Percentiles rank a stretch among this genome's conserved stretches.
These are phyloP conservation scores for Penicillium dipodomyicola DNA, from an alignment of 495 filamentous ascomycete genomes.

Conservation along the genomic window DNA sequence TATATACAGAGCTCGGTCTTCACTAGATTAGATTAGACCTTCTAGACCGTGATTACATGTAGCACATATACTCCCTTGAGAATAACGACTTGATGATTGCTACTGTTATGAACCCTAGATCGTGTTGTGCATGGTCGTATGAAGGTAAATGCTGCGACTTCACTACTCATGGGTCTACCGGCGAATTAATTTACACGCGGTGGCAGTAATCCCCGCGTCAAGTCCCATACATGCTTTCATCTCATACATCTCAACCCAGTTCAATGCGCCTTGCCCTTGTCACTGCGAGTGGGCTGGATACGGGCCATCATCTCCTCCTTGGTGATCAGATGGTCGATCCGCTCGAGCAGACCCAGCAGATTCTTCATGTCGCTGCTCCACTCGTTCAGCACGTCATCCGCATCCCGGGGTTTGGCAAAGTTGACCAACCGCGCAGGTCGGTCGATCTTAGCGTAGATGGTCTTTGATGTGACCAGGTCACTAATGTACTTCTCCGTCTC, in stretches of 20 bases:
- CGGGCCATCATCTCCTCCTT: conserved; percentile 99
- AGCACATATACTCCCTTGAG: neutral
- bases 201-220: conserved; percentile 15
- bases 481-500: conserved; percentile 98
- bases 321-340: conserved; percentile 96
- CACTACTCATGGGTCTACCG: conserved; percentile 26
- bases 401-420: conserved; percentile 89
- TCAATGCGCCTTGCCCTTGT: conserved; percentile 50
- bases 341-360: conserved; percentile 83
- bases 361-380: conserved; percentile 99
- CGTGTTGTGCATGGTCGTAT: neutral
- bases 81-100: neutral
- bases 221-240: conserved; percentile 13
- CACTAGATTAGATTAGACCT: conserved; percentile 13
- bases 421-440: conserved; percentile 86
- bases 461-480: conserved; percentile 92
- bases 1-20: conserved; percentile 6
- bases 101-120: neutral
- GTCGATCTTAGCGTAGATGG: conserved; percentile 96
- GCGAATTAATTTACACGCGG: conserved; percentile 38
- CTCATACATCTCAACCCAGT: conserved; percentile 7
- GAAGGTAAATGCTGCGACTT: conserved; percentile 9
- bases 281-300: conserved; percentile 71
- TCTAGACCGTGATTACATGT: conserved; percentile 4
- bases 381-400: conserved; percentile 97